Evolutionary conservation across 768 basidiomycete species (phyloP).

Genomic region (Suillus alpinus): DNA sequence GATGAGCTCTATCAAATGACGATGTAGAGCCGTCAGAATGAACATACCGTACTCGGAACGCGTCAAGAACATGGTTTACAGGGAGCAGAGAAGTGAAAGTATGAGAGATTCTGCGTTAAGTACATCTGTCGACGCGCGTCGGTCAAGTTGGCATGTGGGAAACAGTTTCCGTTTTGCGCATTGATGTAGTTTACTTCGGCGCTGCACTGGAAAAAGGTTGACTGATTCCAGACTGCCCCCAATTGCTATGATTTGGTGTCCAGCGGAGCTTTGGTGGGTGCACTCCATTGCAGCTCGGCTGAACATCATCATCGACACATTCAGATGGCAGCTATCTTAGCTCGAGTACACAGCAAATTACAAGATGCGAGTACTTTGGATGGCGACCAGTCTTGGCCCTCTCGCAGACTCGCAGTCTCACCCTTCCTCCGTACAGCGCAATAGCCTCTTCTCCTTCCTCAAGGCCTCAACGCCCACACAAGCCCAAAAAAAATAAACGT

Average conservation of each 20-base stretch:
- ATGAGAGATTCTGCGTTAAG: constrained; percentile 17
- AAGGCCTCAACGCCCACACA: too few species aligned
- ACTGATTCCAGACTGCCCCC: not conserved
- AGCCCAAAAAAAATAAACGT: too few species aligned
- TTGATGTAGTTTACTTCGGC: not conserved
- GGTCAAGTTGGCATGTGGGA: constrained; percentile 23
- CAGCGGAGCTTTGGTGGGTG: not conserved
- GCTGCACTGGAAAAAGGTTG: not conserved
- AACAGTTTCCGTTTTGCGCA: constrained; percentile 22
- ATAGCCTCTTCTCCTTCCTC: not conserved
- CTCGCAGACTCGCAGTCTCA: not conserved
- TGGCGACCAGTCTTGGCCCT: not conserved
- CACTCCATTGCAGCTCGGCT: not conserved
- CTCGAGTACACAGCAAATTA: not conserved
- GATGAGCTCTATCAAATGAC: constrained; percentile 2
- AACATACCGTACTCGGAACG: constrained; percentile 87
- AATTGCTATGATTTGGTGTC: not conserved
- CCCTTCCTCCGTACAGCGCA: not conserved
- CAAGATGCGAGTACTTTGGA: not conserved
- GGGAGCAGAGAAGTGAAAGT: constrained; percentile 6
- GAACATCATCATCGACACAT: not conserved
- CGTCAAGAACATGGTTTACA: constrained; percentile 76
- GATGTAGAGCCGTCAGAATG: not conserved
- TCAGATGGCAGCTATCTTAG: not conserved
- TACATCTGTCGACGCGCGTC: constrained; percentile 37